Evolutionary conservation across 2,329 filamentous ascomycete species (phyloP), one percentile per base, ranked within the genome.

Genomic region (Xylaria sp.): DNA sequence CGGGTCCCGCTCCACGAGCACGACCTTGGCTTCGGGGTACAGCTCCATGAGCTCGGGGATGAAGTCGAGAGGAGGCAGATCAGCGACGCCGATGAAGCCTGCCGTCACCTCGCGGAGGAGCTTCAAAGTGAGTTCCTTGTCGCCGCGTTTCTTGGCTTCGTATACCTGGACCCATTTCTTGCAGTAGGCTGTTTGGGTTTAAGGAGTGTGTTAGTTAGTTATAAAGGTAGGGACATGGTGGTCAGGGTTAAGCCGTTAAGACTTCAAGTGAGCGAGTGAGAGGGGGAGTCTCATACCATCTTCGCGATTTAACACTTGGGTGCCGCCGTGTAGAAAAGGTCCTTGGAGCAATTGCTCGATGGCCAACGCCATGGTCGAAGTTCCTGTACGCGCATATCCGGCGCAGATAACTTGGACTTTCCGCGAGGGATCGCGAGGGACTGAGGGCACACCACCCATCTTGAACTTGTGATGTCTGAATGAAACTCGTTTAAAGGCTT

Each of bases 251-350:
- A 3, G 28, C 9, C 28, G 3, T 11, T 25, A 19, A 42, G 12
- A 25, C 7, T 12, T 4, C 40, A n/a, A 17, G 35, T n/a, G 19
- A 15, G 7, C n/a, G n/a, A 51, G 17, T 7, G 28, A 21, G 14
- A 15, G 38, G n/a, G 17, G 31, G 19, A 59, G 3, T 3, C 46
- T 43, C 65, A 11, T 70, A 77, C 76, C 70, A 19, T 78, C 75
- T 62, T 78, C 74, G 19, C 75, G 72, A 1, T 72, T 70, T 21
- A 78, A 60, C 2, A 77, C 57, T 46, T 76, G 74, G 1, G 74
- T 82, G 35, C 83, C 82, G 56, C 80, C 79, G 65, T 85, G 82
- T 68, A 82, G 78, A 47, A 80, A 77, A 2, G 82, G 82, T 1
- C 79, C 81, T 38, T 80, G 67, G 17, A 83, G 78, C 1, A 84